Percentiles rank a stretch among this genome's conserved stretches.
phyloP scores from a whole-genome alignment of 352 stramenopile genomes.

The Blastocystis sp. region DNA sequence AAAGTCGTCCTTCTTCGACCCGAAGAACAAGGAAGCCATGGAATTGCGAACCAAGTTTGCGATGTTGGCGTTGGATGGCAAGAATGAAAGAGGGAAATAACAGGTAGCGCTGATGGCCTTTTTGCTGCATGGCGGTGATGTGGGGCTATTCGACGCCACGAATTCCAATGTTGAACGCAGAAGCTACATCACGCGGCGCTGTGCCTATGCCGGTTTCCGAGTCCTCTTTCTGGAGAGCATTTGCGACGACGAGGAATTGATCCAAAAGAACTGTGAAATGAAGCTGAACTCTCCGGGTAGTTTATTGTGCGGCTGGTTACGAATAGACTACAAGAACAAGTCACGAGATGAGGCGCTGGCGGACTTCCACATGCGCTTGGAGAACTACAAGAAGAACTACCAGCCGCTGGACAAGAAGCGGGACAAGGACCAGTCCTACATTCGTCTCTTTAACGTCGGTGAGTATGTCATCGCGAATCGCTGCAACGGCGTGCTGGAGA shows the following conservation, averaged over 20 bases:
- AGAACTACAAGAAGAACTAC: conserved; percentile 75
- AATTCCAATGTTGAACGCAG: conserved; percentile 55
- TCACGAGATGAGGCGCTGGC: conserved; percentile 51
- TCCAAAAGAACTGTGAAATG: conserved; percentile 67
- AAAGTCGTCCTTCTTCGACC: conserved; percentile 55
- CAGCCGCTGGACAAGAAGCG: conserved; percentile 84
- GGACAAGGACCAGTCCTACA: conserved; percentile 80
- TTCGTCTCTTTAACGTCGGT: conserved; percentile 85
- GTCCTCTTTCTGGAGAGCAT: conserved; percentile 66
- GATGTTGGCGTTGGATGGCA: conserved; percentile 44
- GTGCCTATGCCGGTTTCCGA: conserved; percentile 20
- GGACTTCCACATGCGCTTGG: conserved; percentile 57
- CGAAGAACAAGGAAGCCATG: conserved; percentile 56
- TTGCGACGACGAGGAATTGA: conserved; percentile 55
- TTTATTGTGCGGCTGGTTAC: neutral
- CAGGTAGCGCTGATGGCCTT: conserved; percentile 37
- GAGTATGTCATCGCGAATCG: conserved; percentile 70
- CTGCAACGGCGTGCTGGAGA: conserved; percentile 74
- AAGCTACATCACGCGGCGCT: conserved; percentile 42
- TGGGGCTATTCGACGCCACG: conserved; percentile 62
- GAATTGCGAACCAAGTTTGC: conserved; percentile 47
- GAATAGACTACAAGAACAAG: conserved; percentile 26
- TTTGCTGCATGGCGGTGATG: conserved; percentile 61
- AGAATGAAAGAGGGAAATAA: neutral
- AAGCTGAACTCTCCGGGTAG: conserved; percentile 59